Evolutionary conservation across 2,329 filamentous ascomycete species (phyloP).

Genomic region (Epichloe typhina): DNA sequence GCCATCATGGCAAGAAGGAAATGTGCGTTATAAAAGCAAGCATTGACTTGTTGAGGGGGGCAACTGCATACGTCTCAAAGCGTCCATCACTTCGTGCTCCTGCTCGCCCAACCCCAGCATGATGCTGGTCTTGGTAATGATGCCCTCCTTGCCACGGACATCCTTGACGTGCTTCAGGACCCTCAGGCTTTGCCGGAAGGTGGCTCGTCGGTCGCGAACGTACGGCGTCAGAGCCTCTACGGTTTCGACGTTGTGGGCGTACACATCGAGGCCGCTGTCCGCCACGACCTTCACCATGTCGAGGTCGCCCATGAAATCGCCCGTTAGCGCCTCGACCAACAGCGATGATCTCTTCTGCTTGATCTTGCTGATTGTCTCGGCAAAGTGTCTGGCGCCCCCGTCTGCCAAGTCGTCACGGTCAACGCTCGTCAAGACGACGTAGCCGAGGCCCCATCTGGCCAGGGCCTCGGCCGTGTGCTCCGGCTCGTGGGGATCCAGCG

Average conservation of each 20-base stretch:
- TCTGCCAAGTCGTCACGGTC: slow-evolving; percentile 88
- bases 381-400: slow-evolving; percentile 79
- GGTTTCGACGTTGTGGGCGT: slow-evolving; percentile 95
- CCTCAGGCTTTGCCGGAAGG: slow-evolving; percentile 69
- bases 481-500: slow-evolving; percentile 88
- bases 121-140: slow-evolving; percentile 97
- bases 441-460: slow-evolving; percentile 83
- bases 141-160: slow-evolving; percentile 47
- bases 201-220: slow-evolving; percentile 80
- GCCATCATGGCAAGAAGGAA: too few species aligned
- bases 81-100: slow-evolving; percentile 70
- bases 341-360: slow-evolving; percentile 70
- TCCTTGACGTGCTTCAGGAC: slow-evolving; percentile 76
- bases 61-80: slow-evolving; percentile 47
- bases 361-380: slow-evolving; percentile 87
- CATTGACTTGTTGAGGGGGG: too few species aligned
- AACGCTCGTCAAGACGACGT: slow-evolving; percentile 87
- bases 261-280: slow-evolving; percentile 81
- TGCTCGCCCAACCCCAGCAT: slow-evolving; percentile 94
- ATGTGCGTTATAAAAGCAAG: neutral
- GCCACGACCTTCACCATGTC: slow-evolving; percentile 83
- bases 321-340: slow-evolving; percentile 73
- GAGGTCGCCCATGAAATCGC: slow-evolving; percentile 73
- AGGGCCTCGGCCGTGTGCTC: slow-evolving; percentile 94
- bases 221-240: slow-evolving; percentile 80